Conservation (phyloP, 2,329 filamentous ascomycete species). For the Cladophialophora exuberans region DNA sequence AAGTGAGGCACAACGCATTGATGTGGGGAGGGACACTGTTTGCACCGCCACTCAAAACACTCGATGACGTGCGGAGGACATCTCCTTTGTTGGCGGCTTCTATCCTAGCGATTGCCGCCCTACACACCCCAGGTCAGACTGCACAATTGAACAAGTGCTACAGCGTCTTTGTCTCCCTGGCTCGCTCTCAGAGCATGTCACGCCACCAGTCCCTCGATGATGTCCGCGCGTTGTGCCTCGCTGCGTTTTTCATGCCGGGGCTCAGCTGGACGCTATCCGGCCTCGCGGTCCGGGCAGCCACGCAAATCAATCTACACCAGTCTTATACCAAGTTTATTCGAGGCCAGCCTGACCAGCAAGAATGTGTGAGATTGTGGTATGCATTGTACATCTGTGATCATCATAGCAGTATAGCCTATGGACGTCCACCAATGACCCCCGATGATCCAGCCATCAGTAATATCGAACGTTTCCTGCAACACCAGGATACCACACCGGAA, state of each 20-base stretch:
- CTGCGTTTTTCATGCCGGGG: constrained; percentile 65
- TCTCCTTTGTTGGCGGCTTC: constrained; percentile 59
- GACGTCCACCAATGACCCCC: constrained; percentile 60
- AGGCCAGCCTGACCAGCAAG: constrained; percentile 53
- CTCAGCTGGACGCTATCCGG: constrained; percentile 65
- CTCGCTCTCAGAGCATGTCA: constrained; percentile 60
- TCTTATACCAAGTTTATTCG: constrained; percentile 53
- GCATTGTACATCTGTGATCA: constrained; percentile 67
- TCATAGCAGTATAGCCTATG: constrained; percentile 65
- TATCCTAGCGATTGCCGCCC: constrained; percentile 59
- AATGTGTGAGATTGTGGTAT: constrained; percentile 64
- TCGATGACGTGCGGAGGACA: constrained; percentile 55
- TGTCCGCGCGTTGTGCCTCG: constrained; percentile 62
- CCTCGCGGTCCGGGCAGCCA: constrained; percentile 60
- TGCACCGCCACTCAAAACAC: constrained; percentile 53
- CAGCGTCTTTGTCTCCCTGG: constrained; percentile 58
- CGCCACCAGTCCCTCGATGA: constrained; percentile 61
- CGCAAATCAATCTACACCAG: constrained; percentile 59
- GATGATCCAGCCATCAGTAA: constrained; percentile 61
- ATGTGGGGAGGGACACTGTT: constrained; percentile 58
- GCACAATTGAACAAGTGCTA: constrained; percentile 58
- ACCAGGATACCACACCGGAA: constrained; percentile 53
- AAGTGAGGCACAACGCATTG: constrained; percentile 54
- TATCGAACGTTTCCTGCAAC: constrained; percentile 58
- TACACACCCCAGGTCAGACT: constrained; percentile 59